A percentile compares a stretch with the other conserved stretches of the same genome.
Evolutionary conservation across 1,284 basidiomycete genomes (phyloP).

Genomic region (Rhodotorula sp.): DNA sequence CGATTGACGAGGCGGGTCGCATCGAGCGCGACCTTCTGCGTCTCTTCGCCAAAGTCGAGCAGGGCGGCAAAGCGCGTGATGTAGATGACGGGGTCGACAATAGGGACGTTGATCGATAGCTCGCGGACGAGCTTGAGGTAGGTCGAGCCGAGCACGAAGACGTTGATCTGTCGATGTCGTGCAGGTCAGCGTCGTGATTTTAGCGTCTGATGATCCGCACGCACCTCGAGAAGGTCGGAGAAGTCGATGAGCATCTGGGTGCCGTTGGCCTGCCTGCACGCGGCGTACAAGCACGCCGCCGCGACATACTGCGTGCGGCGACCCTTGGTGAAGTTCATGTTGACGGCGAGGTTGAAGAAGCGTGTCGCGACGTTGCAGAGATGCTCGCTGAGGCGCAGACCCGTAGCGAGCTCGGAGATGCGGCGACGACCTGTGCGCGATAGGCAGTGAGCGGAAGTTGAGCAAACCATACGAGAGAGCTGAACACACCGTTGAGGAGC

Average conservation of each 20-base stretch:
- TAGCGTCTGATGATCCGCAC: conserved; percentile 37
- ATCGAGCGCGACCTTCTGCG: conserved; percentile 86
- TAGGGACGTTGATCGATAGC: conserved; percentile 76
- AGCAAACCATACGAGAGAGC: neutral
- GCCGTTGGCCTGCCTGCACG: conserved; percentile 82
- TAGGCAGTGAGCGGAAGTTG: neutral
- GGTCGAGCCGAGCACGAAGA: conserved; percentile 93
- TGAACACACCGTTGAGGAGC: conserved; percentile 73
- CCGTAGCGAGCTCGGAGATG: conserved; percentile 76
- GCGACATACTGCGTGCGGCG: conserved; percentile 89
- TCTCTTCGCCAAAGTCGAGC: conserved; percentile 94
- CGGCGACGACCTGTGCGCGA: conserved; percentile 66
- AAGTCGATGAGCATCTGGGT: conserved; percentile 99
- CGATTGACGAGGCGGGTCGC: conserved; percentile 91
- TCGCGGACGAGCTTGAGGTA: conserved; percentile 92
- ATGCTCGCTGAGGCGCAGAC: conserved; percentile 74
- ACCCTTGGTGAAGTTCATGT: conserved; percentile 91
- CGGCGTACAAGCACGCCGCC: conserved; percentile 92
- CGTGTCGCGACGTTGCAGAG: conserved; percentile 80
- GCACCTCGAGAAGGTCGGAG: conserved; percentile 81
- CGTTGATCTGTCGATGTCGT: conserved; percentile 71
- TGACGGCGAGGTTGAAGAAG: conserved; percentile 89
- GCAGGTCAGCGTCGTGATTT: neutral
- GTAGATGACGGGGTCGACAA: conserved; percentile 95
- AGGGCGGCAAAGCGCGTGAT: conserved; percentile 95